Evolutionary conservation across 495 filamentous ascomycete genomes (phyloP).

Genomic region (Annulohypoxylon stygium): DNA sequence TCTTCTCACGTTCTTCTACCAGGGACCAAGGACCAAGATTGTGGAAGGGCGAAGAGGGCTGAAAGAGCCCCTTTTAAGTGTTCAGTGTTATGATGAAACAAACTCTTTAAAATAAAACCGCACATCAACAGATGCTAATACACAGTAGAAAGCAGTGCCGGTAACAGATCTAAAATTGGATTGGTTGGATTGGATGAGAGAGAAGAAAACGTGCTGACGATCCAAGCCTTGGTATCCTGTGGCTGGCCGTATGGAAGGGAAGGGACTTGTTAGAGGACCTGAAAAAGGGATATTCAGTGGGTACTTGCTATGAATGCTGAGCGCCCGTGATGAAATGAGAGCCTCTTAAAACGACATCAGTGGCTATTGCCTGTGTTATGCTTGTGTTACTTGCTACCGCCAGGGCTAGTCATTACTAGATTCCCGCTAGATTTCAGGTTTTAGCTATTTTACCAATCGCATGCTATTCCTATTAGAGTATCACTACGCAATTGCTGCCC

Average conservation of each 20-base stretch:
- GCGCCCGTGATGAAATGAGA: slow-evolving; percentile 41
- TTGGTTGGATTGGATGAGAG: slow-evolving; percentile 24
- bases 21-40: background rate
- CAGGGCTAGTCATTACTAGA: too few relatives aligned
- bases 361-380: slow-evolving; percentile 14
- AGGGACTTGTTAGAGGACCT: background rate
- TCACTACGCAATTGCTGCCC: slow-evolving; percentile 39
- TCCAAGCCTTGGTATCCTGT: slow-evolving; percentile 23
- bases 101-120: slow-evolving; percentile 25
- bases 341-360: slow-evolving; percentile 44
- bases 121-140: background rate
- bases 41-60: slow-evolving; percentile 4
- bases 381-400: too few relatives aligned
- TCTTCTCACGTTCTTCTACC: background rate
- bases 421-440: slow-evolving; percentile 30
- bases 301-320: background rate
- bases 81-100: slow-evolving; percentile 40
- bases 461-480: slow-evolving; percentile 28
- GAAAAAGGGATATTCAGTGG: slow-evolving; percentile 20
- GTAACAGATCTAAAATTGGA: slow-evolving; percentile 27
- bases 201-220: slow-evolving; percentile 20
- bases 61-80: slow-evolving; percentile 6
- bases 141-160: background rate
- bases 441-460: slow-evolving; percentile 23
- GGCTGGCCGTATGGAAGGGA: slow-evolving; percentile 30